A percentile compares a stretch with the other conserved stretches of the same genome.
Conservation (phyloP, 2,329 filamentous ascomycete species). For the Xylariales sp. region DNA sequence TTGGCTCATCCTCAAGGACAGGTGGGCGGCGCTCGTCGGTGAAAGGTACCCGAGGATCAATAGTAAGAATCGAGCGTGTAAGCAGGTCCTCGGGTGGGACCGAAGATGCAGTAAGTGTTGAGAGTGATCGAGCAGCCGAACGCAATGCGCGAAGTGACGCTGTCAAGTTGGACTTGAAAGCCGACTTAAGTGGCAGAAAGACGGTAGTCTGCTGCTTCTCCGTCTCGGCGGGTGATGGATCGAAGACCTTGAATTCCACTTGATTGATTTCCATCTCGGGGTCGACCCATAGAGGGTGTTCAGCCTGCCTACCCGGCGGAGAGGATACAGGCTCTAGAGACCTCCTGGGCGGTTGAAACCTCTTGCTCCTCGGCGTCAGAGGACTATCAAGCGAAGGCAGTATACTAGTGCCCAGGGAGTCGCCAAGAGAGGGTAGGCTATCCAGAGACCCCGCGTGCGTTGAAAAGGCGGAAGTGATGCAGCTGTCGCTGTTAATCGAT, state of each 20-base stretch:
- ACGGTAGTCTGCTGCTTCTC: constrained; percentile 29
- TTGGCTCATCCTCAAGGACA: constrained; percentile 58
- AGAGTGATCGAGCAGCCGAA: constrained; percentile 60
- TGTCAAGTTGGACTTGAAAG: constrained; percentile 66
- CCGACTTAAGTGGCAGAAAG: constrained; percentile 44
- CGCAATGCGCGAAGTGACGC: constrained; percentile 61
- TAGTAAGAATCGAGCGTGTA: constrained; percentile 62
- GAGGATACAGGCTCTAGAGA: constrained; percentile 52
- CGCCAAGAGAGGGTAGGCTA: constrained; percentile 56
- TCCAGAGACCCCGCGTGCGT: constrained; percentile 54
- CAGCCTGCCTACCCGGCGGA: constrained; percentile 43
- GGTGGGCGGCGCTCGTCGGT: constrained; percentile 64
- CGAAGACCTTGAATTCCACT: constrained; percentile 45
- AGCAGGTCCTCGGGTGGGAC: constrained; percentile 64
- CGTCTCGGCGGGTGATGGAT: constrained; percentile 23
- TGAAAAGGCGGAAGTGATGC: constrained; percentile 47
- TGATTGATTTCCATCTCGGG: constrained; percentile 36
- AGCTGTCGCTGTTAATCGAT: constrained; percentile 44
- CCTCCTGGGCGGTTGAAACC: constrained; percentile 38
- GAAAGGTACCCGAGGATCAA: constrained; percentile 62
- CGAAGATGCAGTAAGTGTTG: constrained; percentile 56
- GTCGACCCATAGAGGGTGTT: constrained; percentile 47
- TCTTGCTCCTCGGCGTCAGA: constrained; percentile 37
- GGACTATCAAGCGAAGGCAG: constrained; percentile 47
- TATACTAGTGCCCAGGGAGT: constrained; percentile 47